Evolutionary conservation across 345 rosid genomes (phyloP).

Genomic region (Boechera retrofracta): DNA sequence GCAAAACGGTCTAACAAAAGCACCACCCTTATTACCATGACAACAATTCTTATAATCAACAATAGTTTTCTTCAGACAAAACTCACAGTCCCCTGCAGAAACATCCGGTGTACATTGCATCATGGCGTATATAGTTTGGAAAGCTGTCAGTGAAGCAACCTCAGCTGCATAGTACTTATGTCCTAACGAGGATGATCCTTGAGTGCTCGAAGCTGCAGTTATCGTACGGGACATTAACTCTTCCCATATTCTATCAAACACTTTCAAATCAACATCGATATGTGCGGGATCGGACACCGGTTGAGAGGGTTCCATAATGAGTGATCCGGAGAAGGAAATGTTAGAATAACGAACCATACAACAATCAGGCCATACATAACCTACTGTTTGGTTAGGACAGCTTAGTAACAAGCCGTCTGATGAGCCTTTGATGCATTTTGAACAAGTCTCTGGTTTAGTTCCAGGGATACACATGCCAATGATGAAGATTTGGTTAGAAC

Average conservation of each 20-base stretch:
- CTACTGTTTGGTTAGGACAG: too few relatives aligned
- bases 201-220: constrained; percentile 3
- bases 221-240: constrained; percentile 17
- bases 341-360: neutral
- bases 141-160: constrained; percentile 20
- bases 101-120: constrained; percentile 36
- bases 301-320: neutral
- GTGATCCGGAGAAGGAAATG: constrained; percentile 29
- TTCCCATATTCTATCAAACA: constrained; percentile 36
- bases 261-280: neutral
- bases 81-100: constrained; percentile 15
- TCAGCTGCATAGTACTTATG: constrained; percentile 30
- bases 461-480: too few relatives aligned
- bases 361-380: too few relatives aligned
- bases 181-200: constrained; percentile 11
- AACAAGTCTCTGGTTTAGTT: too few relatives aligned
- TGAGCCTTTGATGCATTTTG: too few relatives aligned
- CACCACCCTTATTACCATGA: constrained; percentile 13
- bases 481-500: too few relatives aligned
- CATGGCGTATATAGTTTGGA: constrained; percentile 22
- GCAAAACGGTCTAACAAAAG: constrained; percentile 26
- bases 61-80: constrained; percentile 17
- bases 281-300: neutral
- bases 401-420: too few relatives aligned
- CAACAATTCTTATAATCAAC: constrained; percentile 23